Conservation (phyloP, 2,329 filamentous ascomycete genomes). For the Trichophyton benhamiae region DNA sequence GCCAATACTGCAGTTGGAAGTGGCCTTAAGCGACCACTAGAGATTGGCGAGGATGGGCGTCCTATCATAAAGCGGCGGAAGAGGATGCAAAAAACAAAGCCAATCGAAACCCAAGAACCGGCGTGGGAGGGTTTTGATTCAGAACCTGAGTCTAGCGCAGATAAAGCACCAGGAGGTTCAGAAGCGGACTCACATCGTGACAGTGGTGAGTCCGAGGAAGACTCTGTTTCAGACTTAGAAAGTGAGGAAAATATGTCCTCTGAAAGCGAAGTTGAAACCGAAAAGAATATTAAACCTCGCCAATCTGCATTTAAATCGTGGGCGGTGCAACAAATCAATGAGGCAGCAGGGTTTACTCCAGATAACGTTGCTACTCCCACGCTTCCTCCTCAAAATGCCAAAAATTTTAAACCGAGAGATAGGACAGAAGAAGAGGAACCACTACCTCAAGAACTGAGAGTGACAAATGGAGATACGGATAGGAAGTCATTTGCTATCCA, state of each 20-base stretch:
- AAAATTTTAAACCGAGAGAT: conserved; percentile 25
- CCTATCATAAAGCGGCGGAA: conserved; percentile 67
- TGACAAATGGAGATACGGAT: conserved; percentile 32
- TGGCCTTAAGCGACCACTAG: conserved; percentile 76
- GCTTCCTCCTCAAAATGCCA: conserved; percentile 22
- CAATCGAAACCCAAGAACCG: conserved; percentile 26
- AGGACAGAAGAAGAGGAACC: conserved; percentile 29
- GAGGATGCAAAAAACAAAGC: conserved; percentile 36
- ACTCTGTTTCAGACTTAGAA: conserved; percentile 16
- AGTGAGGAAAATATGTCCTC: conserved; percentile 27
- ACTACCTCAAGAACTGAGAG: conserved; percentile 28
- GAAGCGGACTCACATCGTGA: conserved; percentile 19
- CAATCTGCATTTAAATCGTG: conserved; percentile 78
- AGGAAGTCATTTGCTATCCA: conserved; percentile 66
- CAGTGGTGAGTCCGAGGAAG: conserved; percentile 19
- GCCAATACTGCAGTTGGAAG: conserved; percentile 40
- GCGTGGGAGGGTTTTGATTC: conserved; percentile 37
- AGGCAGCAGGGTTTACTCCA: conserved; percentile 59
- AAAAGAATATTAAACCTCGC: conserved; percentile 23
- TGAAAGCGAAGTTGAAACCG: conserved; percentile 16
- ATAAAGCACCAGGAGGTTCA: conserved; percentile 14
- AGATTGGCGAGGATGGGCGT: conserved; percentile 63
- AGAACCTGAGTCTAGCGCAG: conserved; percentile 21
- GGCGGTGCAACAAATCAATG: conserved; percentile 76
- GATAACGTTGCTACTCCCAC: conserved; percentile 19